A percentile compares a stretch with the other conserved stretches of the same genome.
phyloP scores from a whole-genome alignment of 257 asterid genomes.

The Cinchona pubescens region DNA sequence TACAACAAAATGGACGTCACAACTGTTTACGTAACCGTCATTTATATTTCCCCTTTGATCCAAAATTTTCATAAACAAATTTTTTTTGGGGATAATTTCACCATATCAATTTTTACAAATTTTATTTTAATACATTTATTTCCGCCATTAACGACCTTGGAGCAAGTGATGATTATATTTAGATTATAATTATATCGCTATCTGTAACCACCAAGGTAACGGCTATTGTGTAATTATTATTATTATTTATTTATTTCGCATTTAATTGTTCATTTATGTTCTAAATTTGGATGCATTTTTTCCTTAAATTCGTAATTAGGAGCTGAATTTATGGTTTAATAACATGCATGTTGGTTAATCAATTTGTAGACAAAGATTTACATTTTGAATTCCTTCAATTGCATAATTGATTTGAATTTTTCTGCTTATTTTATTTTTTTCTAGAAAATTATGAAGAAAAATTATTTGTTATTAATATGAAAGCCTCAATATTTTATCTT shows the following conservation, averaged over 20 bases:
- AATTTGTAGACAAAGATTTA: neutral
- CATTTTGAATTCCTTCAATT: neutral
- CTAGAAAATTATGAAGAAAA: neutral
- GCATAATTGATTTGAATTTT: neutral
- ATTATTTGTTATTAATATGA: neutral
- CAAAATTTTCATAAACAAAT: neutral
- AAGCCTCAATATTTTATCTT: neutral
- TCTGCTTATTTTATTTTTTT: neutral
- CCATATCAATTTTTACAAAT: neutral
- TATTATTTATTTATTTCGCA: neutral
- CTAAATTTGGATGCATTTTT: neutral
- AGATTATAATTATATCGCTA: neutral
- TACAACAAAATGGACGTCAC: constrained; percentile 4
- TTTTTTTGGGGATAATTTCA: neutral
- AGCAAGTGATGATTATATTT: constrained; percentile 3
- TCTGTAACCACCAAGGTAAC: constrained; percentile 3
- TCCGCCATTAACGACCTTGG: constrained; percentile 9
- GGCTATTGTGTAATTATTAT: neutral
- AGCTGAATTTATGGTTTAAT: neutral
- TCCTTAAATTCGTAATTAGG: neutral
- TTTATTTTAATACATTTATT: neutral
- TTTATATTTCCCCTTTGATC: neutral
- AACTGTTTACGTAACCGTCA: constrained; percentile 2
- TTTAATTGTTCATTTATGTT: neutral
- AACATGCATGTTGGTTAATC: constrained; percentile 5